Evolutionary conservation across 2,329 filamentous ascomycete species (phyloP).

Genomic region (Fusarium lateritium): DNA sequence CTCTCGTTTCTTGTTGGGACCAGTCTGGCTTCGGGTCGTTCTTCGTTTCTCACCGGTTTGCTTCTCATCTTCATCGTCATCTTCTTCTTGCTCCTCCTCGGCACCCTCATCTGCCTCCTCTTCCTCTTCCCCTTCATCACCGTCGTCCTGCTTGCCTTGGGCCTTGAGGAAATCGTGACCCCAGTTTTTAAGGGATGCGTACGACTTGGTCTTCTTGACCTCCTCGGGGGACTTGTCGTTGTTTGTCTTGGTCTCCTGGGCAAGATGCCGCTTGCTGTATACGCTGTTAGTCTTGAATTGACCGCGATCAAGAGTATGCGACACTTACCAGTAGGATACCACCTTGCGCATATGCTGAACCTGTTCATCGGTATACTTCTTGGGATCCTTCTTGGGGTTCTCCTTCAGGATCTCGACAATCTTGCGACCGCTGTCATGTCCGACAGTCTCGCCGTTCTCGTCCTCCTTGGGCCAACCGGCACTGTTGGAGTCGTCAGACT

Average conservation of each 20-base stretch:
- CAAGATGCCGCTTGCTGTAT: slow-evolving; percentile 72
- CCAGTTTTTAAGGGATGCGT: slow-evolving; percentile 75
- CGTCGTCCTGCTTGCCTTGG: slow-evolving; percentile 23
- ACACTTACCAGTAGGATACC: slow-evolving; percentile 69
- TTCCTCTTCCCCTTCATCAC: slow-evolving; percentile 33
- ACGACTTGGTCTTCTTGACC: slow-evolving; percentile 65
- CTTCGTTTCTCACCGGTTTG: slow-evolving; percentile 49
- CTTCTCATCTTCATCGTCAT: slow-evolving; percentile 36
- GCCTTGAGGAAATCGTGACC: slow-evolving; percentile 68
- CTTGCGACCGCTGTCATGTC: slow-evolving; percentile 74
- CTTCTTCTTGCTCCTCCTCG: slow-evolving; percentile 19
- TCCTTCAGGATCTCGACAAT: slow-evolving; percentile 75
- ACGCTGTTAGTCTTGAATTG: not conserved
- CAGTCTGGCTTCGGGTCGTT: slow-evolving; percentile 39
- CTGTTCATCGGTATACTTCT: slow-evolving; percentile 69
- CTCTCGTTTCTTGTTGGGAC: slow-evolving; percentile 53
- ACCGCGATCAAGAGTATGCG: accelerated
- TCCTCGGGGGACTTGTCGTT: slow-evolving; percentile 63
- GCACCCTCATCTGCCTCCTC: slow-evolving; percentile 23
- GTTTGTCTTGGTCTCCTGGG: slow-evolving; percentile 73
- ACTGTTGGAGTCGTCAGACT: slow-evolving; percentile 68
- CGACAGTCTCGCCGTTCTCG: slow-evolving; percentile 72
- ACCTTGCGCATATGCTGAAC: slow-evolving; percentile 74
- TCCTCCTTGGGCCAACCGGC: slow-evolving; percentile 74
- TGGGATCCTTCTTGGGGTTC: slow-evolving; percentile 70